phyloP scores from a whole-genome alignment of 306 rosid species.

The Cyclanthera cordifolia region DNA sequence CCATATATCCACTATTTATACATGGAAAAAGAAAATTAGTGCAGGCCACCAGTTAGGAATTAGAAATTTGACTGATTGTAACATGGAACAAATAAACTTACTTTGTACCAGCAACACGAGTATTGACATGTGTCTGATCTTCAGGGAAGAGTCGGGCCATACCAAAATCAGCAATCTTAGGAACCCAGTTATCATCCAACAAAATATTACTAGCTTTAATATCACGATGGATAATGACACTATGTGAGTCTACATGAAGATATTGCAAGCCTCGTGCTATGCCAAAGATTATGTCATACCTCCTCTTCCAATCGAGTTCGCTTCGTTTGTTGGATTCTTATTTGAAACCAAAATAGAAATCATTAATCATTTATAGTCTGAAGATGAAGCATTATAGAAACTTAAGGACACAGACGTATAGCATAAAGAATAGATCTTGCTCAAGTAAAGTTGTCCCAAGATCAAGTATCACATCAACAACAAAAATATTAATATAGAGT shows the following conservation, averaged over 20 bases:
- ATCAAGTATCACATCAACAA: constrained; percentile 2
- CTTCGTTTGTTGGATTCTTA: constrained; percentile 45
- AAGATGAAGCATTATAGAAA: background rate
- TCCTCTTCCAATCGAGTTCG: constrained; percentile 74
- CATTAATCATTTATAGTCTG: background rate
- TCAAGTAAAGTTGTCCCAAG: background rate
- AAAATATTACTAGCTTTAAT: constrained; percentile 84
- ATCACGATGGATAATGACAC: constrained; percentile 79
- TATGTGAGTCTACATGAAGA: constrained; percentile 88
- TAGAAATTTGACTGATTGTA: background rate
- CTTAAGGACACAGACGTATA: too few species aligned
- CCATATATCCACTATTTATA: constrained; percentile 82
- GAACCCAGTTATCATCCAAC: constrained; percentile 80
- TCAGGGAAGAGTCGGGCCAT: constrained; percentile 99
- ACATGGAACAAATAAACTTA: constrained; percentile 19
- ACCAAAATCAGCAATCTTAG: constrained; percentile 96
- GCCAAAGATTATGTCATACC: constrained; percentile 63
- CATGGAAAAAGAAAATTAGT: constrained; percentile 1
- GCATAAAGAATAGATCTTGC: too few species aligned
- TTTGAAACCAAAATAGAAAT: constrained; percentile 6
- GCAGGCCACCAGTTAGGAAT: background rate
- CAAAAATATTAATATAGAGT: background rate
- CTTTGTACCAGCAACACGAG: constrained; percentile 98
- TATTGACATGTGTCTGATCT: constrained; percentile 78
- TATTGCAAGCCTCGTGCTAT: constrained; percentile 77